Evolutionary conservation across 805 yeast genomes (phyloP).

Genomic region (Candida nonsorbophila): DNA sequence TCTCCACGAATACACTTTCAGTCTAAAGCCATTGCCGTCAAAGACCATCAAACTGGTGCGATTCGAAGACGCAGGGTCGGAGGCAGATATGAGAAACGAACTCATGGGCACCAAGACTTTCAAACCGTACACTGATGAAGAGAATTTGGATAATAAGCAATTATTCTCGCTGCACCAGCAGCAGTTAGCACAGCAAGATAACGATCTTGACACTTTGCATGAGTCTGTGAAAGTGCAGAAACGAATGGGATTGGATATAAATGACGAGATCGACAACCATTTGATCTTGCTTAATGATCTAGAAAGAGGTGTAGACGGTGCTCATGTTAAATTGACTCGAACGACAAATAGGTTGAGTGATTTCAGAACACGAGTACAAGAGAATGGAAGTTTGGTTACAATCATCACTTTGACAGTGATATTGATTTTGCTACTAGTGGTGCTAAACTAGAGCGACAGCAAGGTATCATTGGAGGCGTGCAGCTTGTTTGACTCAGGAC

Average conservation of each 20-base stretch:
- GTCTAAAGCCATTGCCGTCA: conserved; percentile 4
- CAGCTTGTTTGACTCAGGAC: neutral
- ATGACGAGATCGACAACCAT: conserved; percentile 38
- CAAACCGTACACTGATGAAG: conserved; percentile 32
- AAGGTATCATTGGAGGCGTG: too few relatives aligned
- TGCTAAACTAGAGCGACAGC: conserved; percentile 27
- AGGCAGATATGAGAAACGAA: conserved; percentile 20
- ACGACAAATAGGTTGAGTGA: conserved; percentile 25
- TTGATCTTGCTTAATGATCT: conserved; percentile 35
- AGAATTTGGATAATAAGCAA: conserved; percentile 28
- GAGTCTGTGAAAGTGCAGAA: conserved; percentile 30
- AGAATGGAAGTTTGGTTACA: conserved; percentile 40
- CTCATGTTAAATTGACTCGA: conserved; percentile 23
- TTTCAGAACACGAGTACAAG: conserved; percentile 29
- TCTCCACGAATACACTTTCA: conserved; percentile 24
- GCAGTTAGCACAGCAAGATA: conserved; percentile 32
- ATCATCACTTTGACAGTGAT: conserved; percentile 37
- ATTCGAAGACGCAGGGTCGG: conserved; percentile 21
- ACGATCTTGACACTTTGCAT: conserved; percentile 28
- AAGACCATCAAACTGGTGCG: conserved; percentile 26
- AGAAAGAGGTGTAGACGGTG: conserved; percentile 35
- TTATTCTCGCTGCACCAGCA: conserved; percentile 40
- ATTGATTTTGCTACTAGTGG: conserved; percentile 34
- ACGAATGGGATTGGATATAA: conserved; percentile 33
- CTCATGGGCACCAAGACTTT: conserved; percentile 31